A percentile compares a stretch with the other conserved stretches of the same genome.
phyloP scores from a whole-genome alignment of 169 alveolate genomes.

The Cryptosporidium xiaoi region DNA sequence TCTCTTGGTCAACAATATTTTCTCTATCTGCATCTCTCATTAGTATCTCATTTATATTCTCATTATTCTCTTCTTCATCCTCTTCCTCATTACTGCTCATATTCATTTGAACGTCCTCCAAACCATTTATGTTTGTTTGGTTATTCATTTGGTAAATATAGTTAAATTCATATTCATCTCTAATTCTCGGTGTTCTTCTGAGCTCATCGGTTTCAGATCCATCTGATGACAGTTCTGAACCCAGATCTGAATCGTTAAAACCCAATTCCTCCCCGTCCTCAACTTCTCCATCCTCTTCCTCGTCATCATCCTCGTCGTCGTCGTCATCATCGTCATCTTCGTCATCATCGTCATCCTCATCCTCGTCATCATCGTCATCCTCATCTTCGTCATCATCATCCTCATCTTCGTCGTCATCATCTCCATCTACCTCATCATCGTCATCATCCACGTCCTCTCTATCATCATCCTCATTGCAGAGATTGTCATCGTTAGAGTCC shows the following conservation, averaged over 20 bases:
- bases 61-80: constrained; percentile 47
- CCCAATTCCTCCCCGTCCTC: constrained; percentile 51
- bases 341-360: background rate
- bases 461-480: constrained; percentile 1
- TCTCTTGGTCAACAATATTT: background rate
- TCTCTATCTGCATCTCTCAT: constrained; percentile 10
- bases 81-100: constrained; percentile 40
- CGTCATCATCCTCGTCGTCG: constrained; percentile 40
- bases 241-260: constrained; percentile 30
- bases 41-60: constrained; percentile 6
- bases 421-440: constrained; percentile 16
- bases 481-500: background rate
- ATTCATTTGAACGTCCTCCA: constrained; percentile 66
- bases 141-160: constrained; percentile 64
- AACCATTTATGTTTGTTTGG: constrained; percentile 53
- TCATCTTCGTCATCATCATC: constrained; percentile 18
- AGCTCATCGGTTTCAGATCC: constrained; percentile 61
- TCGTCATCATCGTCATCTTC: background rate
- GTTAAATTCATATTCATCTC: constrained; percentile 70
- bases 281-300: constrained; percentile 30
- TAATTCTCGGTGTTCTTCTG: constrained; percentile 67
- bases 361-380: constrained; percentile 1
- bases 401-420: constrained; percentile 10
- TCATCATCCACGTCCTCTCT: constrained; percentile 30
- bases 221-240: constrained; percentile 36